Percentiles rank a stretch among this genome's conserved stretches.
phyloP scores from a whole-genome alignment of 768 basidiomycete genomes.

The Leccinum olivaceopallidum region DNA sequence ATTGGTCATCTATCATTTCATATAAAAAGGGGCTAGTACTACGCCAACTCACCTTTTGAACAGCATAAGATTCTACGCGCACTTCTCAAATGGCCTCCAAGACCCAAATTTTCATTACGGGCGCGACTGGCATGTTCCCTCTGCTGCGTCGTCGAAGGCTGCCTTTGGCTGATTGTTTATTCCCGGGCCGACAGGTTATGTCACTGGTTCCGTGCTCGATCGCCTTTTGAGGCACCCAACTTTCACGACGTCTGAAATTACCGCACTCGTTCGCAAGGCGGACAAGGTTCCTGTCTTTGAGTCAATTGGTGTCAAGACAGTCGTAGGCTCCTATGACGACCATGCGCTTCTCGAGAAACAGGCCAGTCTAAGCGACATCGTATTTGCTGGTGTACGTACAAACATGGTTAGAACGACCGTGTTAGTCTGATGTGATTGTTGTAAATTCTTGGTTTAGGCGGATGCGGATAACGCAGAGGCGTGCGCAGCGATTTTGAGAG shows the following conservation, averaged over 20 bases:
- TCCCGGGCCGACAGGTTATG: constrained; percentile 26
- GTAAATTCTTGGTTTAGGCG: constrained; percentile 31
- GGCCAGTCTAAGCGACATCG: constrained; percentile 44
- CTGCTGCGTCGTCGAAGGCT: not conserved
- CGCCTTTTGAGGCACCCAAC: constrained; percentile 31
- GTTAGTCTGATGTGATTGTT: not conserved
- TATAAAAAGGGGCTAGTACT: constrained; percentile 2
- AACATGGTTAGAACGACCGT: too few species aligned
- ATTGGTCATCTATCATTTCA: constrained; percentile 1
- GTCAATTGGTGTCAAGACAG: constrained; percentile 27
- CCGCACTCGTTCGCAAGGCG: constrained; percentile 34
- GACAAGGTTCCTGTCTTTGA: constrained; percentile 22
- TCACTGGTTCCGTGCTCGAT: constrained; percentile 34
- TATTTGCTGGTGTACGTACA: constrained; percentile 41
- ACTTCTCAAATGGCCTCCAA: constrained; percentile 18
- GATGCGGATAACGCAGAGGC: constrained; percentile 49
- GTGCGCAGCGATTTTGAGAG: constrained; percentile 47
- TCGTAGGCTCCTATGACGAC: constrained; percentile 49
- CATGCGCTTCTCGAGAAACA: constrained; percentile 41
- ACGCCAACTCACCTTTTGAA: too few species aligned
- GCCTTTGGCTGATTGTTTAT: not conserved
- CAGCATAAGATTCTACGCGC: not conserved
- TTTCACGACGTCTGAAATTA: constrained; percentile 25
- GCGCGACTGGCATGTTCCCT: constrained; percentile 20
- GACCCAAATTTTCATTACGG: constrained; percentile 22